Percentiles rank a stretch among this genome's conserved stretches.
These are phyloP conservation scores for Sordariomycetes sp. DNA, from an alignment of 2,329 filamentous ascomycete species.

Conservation along the genomic window DNA sequence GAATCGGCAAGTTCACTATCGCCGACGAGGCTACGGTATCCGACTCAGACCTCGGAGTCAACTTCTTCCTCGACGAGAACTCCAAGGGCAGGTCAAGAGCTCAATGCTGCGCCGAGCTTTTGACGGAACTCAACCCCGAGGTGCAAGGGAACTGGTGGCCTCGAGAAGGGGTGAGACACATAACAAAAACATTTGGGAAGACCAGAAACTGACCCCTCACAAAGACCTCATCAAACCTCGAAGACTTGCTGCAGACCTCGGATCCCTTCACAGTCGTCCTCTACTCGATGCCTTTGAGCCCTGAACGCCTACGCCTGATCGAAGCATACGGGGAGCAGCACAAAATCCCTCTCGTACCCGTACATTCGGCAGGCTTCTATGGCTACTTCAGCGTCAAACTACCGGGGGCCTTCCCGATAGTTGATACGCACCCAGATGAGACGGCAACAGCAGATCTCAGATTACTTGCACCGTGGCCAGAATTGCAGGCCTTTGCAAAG, in stretches of 20 bases:
- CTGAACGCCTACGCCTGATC: conserved; percentile 32
- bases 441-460: conserved; percentile 79
- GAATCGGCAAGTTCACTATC: conserved; percentile 87
- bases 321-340: conserved; percentile 40
- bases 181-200: neutral
- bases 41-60: conserved; percentile 81
- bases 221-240: conserved; percentile 12
- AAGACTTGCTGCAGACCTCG: conserved; percentile 29
- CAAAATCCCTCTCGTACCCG: conserved; percentile 66
- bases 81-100: conserved; percentile 71
- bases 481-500: conserved; percentile 58
- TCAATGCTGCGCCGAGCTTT: conserved; percentile 63
- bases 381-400: conserved; percentile 76
- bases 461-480: conserved; percentile 77
- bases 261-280: conserved; percentile 43
- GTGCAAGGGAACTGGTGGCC: conserved; percentile 68
- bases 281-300: conserved; percentile 40
- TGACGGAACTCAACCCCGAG: conserved; percentile 88
- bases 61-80: conserved; percentile 86
- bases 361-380: conserved; percentile 89
- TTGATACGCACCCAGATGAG: conserved; percentile 90
- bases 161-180: conserved; percentile 28
- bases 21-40: conserved; percentile 70
- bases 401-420: conserved; percentile 75
- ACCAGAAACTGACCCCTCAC: neutral